Percentiles rank a stretch among this genome's conserved stretches.
These are phyloP conservation scores for Mucor lusitanicus DNA, from an alignment of 371 early-diverging fungal species.

Conservation along the genomic window DNA sequence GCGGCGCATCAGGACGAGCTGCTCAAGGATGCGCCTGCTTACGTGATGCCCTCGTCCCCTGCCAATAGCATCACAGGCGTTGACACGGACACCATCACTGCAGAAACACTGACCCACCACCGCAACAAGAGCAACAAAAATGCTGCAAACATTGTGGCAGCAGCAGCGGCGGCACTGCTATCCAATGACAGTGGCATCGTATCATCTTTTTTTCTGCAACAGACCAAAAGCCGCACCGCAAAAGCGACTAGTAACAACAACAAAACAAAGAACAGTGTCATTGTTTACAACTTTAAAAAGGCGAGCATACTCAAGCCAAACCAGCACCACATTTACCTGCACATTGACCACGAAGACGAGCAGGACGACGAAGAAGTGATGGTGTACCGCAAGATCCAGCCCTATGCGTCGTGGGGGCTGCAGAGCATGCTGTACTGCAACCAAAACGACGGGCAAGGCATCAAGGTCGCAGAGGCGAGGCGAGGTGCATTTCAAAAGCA, in stretches of 20 bases:
- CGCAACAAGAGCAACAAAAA: not conserved
- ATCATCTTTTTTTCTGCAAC: slow-evolving; percentile 11
- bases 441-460: slow-evolving; percentile 3
- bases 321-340: slow-evolving; percentile 33
- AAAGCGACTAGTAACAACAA: not conserved
- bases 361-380: slow-evolving; percentile 28
- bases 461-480: slow-evolving; percentile 39
- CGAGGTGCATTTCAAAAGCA: slow-evolving; percentile 42
- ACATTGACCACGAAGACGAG: slow-evolving; percentile 8
- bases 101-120: not conserved
- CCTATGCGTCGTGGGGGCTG: slow-evolving; percentile 40
- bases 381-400: slow-evolving; percentile 39
- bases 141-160: slow-evolving; percentile 5
- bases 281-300: slow-evolving; percentile 33
- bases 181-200: slow-evolving; percentile 12
- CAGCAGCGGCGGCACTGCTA: slow-evolving; percentile 14
- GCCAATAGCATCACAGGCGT: slow-evolving; percentile 7
- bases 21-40: not conserved
- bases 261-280: slow-evolving; percentile 16
- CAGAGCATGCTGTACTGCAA: slow-evolving; percentile 38
- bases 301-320: slow-evolving; percentile 32
- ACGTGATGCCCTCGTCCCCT: not conserved
- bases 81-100: not conserved
- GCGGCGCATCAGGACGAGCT: slow-evolving; percentile 7
- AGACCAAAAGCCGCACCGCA: not conserved